Base-by-base conservation (phyloP, 129 eudicot species). In the Pittosporum tobira region DNA sequence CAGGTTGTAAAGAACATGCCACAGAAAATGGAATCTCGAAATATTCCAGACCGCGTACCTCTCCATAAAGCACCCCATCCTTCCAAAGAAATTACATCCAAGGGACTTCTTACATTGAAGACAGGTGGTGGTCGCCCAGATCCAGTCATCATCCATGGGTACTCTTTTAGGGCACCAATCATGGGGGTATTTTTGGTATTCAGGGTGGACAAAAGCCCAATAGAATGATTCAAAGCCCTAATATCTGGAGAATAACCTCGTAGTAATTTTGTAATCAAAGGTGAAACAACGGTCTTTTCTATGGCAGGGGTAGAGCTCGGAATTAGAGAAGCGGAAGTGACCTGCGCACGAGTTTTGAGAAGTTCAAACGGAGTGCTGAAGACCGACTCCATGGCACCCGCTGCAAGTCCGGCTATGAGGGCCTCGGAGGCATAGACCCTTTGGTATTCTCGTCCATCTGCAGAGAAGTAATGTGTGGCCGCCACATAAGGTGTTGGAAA, bases 121-220 rank as follows among this genome's bases (percentile, higher is more conserved):
- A 87, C 94, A 44, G 94, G 69, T 57, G 96, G 98, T 53, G 94
- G 83, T 67, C 71, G 67, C 63, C 96, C 98, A 59, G 98, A 83
- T 28, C 98, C 98, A 20, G 96, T 80, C 79, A 91, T 83, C 94
- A 75, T 91, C 96, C 98, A 91, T 0, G 98, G 96, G 77, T 83
- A 83, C 62, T 78, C 94, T 76, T 76, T 78, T 57, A 91, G 22
- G 16, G 84, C 78, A 71, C 68, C 72, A n/a, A 67, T 62, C 70
- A 87, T 62, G 66, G 81, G 79, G 20, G 73, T 30, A 45, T 60
- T 34, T 51, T 77, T 83, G 37, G 81, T 65, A 36, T 76, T 65
- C 57, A 91, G 78, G 48, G 87, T 75, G 57, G 98, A 78, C 65
- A 86, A 66, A 22, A 91, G 87, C 37, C 87, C 88, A 24, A 75